Percentiles rank a stretch among this genome's conserved stretches.
These are phyloP conservation scores for Talaromyces amestolkiae DNA, from an alignment of 2,329 filamentous ascomycete species.

Conservation along the genomic window DNA sequence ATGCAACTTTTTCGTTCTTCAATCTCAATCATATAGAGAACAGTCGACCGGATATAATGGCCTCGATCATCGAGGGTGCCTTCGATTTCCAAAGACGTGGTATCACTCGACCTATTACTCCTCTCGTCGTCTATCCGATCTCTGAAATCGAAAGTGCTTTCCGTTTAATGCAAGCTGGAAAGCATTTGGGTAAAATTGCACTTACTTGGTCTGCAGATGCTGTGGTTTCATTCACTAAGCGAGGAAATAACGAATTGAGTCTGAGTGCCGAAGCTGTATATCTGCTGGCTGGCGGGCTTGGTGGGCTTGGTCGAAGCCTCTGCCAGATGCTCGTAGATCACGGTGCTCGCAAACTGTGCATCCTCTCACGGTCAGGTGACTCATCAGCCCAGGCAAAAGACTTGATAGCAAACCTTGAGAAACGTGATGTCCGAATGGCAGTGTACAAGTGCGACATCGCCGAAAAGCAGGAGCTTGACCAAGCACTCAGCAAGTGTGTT, in stretches of 20 bases:
- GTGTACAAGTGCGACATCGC: no score
- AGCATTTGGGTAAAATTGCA: not conserved
- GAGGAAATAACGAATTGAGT: no score
- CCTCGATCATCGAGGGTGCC: not conserved
- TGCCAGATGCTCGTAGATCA: not conserved
- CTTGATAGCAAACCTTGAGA: no score
- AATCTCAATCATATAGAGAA: not conserved
- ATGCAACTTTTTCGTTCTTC: slow-evolving; percentile 4
- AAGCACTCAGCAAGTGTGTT: no score
- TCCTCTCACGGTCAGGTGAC: not conserved
- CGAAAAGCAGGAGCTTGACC: no score
- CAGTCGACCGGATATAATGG: not conserved
- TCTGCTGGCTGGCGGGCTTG: not conserved
- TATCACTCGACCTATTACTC: not conserved
- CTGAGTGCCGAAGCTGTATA: no score
- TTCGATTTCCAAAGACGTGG: not conserved
- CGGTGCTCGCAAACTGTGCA: not conserved
- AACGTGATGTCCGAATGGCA: no score
- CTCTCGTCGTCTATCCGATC: not conserved
- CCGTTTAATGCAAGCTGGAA: not conserved
- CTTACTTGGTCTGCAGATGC: no score
- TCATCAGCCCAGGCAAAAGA: no score
- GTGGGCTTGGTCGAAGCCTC: not conserved
- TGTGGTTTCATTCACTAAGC: no score
- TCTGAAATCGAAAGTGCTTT: not conserved